Base-by-base conservation (phyloP, 768 basidiomycete genomes). In the Trametes cingulata region DNA sequence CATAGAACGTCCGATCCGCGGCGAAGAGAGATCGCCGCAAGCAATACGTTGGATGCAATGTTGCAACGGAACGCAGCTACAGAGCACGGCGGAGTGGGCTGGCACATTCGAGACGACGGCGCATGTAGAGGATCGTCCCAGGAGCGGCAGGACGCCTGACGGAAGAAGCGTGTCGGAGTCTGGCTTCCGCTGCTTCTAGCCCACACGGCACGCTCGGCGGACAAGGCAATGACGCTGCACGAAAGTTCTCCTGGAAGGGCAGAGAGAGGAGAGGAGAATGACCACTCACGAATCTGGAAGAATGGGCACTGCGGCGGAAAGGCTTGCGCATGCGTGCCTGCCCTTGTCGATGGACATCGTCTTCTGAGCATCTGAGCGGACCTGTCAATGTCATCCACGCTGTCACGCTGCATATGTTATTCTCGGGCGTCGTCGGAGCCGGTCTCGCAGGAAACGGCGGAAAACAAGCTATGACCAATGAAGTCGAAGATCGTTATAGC, bases 141-240 rank as follows among this genome's bases (percentile, higher is more conserved):
- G 22, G 12, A 15, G 37, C 37, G 6, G 42, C 22, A 43, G 14
- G 6, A 43, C 12, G 42, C 14, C 14, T 40, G 39, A 5, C 13
- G 24, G 24, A 22, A 41, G 51, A 52, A 52, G 51, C 36, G 7
- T 24, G 51, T 24, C 51, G 51, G 51, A 52, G 51, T 52, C 51
- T 41, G 10, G 36, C 35, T 24, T 29, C 17, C 4, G 35, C 12
- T 17, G 37, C 51, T 52, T 52, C 51, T 52, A 52, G 51, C 37
- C 9, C 25, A 8, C 15, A 17, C 51, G 51, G 51, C 51, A 52
- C 24, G 51, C 51, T 40, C 51, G 51, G 51, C 51, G 36, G 13
- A 6, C 33, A 8, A 24, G 12, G 14, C 22, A 37, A 52, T 52
- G 51, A 52, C 51, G 51, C 37, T 40, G 51, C 12, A 14, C 39